These are phyloP conservation scores for Diutina ranongensis DNA, from an alignment of 1,139 yeast species.

Conservation along the genomic window DNA sequence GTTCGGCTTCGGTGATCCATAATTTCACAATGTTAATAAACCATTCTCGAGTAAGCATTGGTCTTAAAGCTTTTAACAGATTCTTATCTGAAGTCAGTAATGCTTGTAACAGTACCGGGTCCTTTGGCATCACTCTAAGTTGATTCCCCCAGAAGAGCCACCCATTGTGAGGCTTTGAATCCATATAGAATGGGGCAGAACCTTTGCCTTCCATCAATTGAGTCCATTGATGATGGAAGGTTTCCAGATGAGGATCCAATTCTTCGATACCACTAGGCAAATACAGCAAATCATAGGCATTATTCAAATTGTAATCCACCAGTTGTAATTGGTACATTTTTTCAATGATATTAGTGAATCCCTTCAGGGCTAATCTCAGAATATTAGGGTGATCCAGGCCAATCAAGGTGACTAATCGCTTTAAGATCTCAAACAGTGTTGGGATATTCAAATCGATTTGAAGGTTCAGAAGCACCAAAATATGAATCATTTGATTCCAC, in stretches of 20 bases:
- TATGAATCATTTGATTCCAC: constrained; percentile 50
- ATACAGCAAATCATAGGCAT: constrained; percentile 32
- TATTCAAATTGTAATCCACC: constrained; percentile 39
- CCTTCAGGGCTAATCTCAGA: constrained; percentile 52
- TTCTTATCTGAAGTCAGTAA: constrained; percentile 20
- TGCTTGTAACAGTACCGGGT: neutral
- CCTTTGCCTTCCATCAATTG: constrained; percentile 41
- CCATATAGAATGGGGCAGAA: constrained; percentile 44
- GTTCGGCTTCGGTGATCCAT: constrained; percentile 57
- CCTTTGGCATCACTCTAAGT: constrained; percentile 33
- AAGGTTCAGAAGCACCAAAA: constrained; percentile 42
- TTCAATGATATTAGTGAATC: constrained; percentile 45
- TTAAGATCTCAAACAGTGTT: constrained; percentile 31
- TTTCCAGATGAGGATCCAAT: constrained; percentile 28
- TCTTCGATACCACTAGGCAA: constrained; percentile 25
- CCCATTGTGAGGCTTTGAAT: constrained; percentile 47
- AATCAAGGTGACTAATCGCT: constrained; percentile 40
- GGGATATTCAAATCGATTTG: constrained; percentile 47
- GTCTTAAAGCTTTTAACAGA: constrained; percentile 35
- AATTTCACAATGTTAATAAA: constrained; percentile 37
- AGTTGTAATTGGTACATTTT: constrained; percentile 41
- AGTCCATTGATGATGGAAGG: constrained; percentile 27
- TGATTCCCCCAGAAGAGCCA: constrained; percentile 72
- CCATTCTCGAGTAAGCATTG: constrained; percentile 45
- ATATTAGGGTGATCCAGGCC: constrained; percentile 65